Evolutionary conservation across 371 early-diverging fungal genomes (phyloP).

Genomic region (Rhizopus microsporus): DNA sequence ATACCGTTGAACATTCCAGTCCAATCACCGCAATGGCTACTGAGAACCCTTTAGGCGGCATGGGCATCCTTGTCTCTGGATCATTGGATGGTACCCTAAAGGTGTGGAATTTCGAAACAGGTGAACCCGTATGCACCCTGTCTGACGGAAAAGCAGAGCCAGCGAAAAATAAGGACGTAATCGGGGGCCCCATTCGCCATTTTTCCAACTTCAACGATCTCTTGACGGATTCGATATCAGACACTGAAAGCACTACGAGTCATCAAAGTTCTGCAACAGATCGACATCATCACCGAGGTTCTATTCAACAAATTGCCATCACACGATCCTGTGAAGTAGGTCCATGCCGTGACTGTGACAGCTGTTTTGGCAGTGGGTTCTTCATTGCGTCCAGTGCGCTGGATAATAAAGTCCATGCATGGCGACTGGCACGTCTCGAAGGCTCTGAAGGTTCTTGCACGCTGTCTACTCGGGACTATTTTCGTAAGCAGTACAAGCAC

Average conservation of each 20-base stretch:
- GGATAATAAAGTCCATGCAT: constrained; percentile 36
- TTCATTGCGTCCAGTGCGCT: constrained; percentile 32
- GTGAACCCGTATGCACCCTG: constrained; percentile 43
- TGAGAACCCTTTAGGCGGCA: constrained; percentile 35
- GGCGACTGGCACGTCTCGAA: constrained; percentile 29
- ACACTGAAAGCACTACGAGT: constrained; percentile 3
- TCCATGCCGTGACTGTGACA: constrained; percentile 28
- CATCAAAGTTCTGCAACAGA: background rate
- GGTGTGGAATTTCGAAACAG: constrained; percentile 90
- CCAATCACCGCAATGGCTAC: constrained; percentile 30
- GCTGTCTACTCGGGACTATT: constrained; percentile 29
- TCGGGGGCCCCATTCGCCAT: constrained; percentile 20
- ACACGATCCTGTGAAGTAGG: constrained; percentile 36
- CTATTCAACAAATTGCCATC: constrained; percentile 30
- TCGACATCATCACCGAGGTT: constrained; percentile 21
- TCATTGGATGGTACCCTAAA: constrained; percentile 82
- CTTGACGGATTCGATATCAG: background rate
- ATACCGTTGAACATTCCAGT: constrained; percentile 25
- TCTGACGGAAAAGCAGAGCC: constrained; percentile 25
- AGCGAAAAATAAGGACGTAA: background rate
- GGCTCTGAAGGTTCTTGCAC: constrained; percentile 10
- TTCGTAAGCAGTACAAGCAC: constrained; percentile 32
- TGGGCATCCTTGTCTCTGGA: constrained; percentile 70
- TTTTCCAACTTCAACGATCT: constrained; percentile 14
- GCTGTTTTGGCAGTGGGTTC: constrained; percentile 38